Evolutionary conservation across 106 monocot species (phyloP).

Genomic region (Apostasia ramifera): DNA sequence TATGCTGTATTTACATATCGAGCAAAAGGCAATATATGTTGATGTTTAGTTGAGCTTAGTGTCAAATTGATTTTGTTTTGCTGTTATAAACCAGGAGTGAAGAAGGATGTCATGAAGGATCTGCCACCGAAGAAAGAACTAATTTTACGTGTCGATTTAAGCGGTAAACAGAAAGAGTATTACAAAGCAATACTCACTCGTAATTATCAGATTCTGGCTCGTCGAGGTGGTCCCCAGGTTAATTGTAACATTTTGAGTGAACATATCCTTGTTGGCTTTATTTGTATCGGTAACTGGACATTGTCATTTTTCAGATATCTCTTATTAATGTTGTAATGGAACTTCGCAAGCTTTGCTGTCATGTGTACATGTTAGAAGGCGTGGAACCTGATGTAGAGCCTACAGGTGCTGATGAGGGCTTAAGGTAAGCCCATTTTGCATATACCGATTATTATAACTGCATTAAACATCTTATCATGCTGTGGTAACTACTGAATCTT

Average conservation of each 20-base stretch:
- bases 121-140: slow-evolving; percentile 98
- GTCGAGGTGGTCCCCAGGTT: slow-evolving; percentile 95
- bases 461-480: neutral
- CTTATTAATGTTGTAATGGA: slow-evolving; percentile 99
- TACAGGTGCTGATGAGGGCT: slow-evolving; percentile 68
- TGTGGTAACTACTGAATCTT: neutral
- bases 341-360: slow-evolving; percentile 97
- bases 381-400: slow-evolving; percentile 78
- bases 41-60: neutral
- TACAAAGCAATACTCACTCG: slow-evolving; percentile 98
- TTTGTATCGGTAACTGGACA: slow-evolving; percentile 3
- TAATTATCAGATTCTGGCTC: slow-evolving; percentile 84
- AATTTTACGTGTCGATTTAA: slow-evolving; percentile 91
- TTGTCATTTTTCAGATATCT: slow-evolving; percentile 60
- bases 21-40: no score
- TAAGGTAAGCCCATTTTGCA: slow-evolving; percentile 40
- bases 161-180: slow-evolving; percentile 92
- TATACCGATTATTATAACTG: neutral
- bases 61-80: neutral
- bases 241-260: slow-evolving; percentile 3
- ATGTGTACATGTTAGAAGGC: slow-evolving; percentile 93
- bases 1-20: no score
- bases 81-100: slow-evolving; percentile 47
- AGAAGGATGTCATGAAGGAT: slow-evolving; percentile 99
- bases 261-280: slow-evolving; percentile 1